phyloP scores from a whole-genome alignment of 495 filamentous ascomycete species.

The Penicillium turbatum region DNA sequence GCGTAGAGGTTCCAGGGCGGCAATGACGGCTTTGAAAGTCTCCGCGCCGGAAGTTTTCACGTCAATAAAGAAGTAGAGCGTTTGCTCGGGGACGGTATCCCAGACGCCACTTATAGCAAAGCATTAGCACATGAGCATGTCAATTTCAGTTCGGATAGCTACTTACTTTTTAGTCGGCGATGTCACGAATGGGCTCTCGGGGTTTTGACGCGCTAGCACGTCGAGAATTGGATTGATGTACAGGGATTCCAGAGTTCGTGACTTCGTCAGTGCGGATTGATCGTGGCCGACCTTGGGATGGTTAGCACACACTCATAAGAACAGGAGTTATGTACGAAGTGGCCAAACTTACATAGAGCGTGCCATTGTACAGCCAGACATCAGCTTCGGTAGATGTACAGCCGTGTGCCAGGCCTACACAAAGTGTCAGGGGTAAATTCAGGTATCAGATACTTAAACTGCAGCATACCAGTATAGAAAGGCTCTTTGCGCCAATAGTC shows the following conservation, averaged over 20 bases:
- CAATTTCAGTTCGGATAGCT: neutral
- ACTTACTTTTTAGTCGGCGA: conserved; percentile 39
- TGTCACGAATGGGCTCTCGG: conserved; percentile 33
- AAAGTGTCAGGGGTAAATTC: neutral
- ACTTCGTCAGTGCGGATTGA: conserved; percentile 43
- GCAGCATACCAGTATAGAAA: conserved; percentile 42
- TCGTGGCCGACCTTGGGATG: conserved; percentile 50
- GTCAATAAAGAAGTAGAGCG: conserved; percentile 69
- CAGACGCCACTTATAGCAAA: conserved; percentile 33
- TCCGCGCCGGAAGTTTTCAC: conserved; percentile 55
- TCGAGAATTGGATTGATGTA: conserved; percentile 55
- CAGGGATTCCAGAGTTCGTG: conserved; percentile 51
- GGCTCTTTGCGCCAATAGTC: conserved; percentile 49
- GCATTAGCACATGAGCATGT: conserved; percentile 1
- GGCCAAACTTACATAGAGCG: conserved; percentile 48
- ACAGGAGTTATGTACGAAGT: neutral
- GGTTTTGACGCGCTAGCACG: conserved; percentile 50
- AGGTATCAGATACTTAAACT: neutral
- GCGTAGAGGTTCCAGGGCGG: conserved; percentile 62
- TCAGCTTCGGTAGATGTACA: conserved; percentile 77
- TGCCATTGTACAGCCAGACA: conserved; percentile 73
- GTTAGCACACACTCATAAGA: neutral
- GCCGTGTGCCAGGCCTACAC: conserved; percentile 51
- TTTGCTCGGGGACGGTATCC: conserved; percentile 51
- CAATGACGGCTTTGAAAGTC: conserved; percentile 54